These are phyloP conservation scores for Pelargonium myrrhifolium DNA, from an alignment of 441 rosid species.

Conservation along the genomic window DNA sequence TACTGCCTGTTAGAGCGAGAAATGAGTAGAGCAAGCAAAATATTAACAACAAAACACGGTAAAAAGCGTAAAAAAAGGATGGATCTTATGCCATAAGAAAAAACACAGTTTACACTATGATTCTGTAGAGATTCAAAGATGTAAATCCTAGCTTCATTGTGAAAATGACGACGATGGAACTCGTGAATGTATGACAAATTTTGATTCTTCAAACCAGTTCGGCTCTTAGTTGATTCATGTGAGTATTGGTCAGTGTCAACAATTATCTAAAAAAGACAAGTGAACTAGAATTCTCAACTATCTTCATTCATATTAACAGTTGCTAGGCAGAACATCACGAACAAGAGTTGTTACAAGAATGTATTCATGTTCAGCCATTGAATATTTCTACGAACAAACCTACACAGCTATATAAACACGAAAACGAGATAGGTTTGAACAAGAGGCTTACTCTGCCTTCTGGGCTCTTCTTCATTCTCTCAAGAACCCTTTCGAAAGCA, in stretches of 20 bases:
- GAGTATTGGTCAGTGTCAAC: not conserved
- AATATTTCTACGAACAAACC: not conserved
- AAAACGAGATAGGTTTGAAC: not conserved
- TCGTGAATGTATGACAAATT: not conserved
- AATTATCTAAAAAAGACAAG: not conserved
- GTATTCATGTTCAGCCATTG: not conserved
- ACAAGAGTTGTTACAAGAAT: not conserved
- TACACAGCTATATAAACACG: not conserved
- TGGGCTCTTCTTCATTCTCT: constrained; percentile 67
- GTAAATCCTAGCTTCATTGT: not conserved
- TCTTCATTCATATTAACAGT: not conserved
- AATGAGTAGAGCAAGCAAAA: not conserved
- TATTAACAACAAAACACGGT: not conserved
- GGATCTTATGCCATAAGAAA: too few species aligned
- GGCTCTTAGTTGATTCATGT: too few species aligned
- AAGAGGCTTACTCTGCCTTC: constrained; percentile 63
- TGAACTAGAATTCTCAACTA: not conserved
- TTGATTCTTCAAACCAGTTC: not conserved
- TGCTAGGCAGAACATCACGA: too few species aligned
- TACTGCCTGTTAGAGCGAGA: constrained; percentile 39
- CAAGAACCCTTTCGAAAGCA: constrained; percentile 72
- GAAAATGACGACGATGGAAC: not conserved
- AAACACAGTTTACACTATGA: not conserved
- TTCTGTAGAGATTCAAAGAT: not conserved
- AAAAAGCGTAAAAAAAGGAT: too few species aligned